A percentile compares a stretch with the other conserved stretches of the same genome.
Evolutionary conservation across 768 basidiomycete species (phyloP).

Genomic region (Dacryopinax spathularia): DNA sequence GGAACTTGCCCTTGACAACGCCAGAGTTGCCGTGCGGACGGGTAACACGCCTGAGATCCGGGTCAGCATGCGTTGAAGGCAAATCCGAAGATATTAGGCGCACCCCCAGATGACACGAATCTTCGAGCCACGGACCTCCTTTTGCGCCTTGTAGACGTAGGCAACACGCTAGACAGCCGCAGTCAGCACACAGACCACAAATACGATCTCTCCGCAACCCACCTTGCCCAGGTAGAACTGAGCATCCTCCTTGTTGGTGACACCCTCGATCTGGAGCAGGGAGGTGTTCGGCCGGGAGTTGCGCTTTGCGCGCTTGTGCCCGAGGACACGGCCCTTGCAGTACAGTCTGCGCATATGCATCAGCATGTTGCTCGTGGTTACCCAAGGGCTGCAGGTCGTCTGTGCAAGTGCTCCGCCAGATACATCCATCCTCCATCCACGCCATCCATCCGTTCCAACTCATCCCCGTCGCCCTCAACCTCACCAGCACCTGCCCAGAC

Average conservation of each 20-base stretch:
- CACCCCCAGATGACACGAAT: conserved; percentile 98
- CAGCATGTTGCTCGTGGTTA: not conserved
- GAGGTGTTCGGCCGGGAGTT: conserved; percentile 93
- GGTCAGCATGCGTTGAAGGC: not conserved
- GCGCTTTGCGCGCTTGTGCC: conserved; percentile 97
- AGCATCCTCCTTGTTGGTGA: conserved; percentile 81
- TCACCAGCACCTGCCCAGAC: not conserved
- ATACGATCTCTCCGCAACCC: conserved; percentile 15
- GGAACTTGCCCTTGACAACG: conserved; percentile 95
- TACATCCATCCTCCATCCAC: not conserved
- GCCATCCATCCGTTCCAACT: not conserved
- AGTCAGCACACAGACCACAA: not conserved
- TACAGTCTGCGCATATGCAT: conserved; percentile 50
- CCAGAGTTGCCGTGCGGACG: conserved; percentile 89
- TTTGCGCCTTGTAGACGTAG: conserved; percentile 95
- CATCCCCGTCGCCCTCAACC: not conserved
- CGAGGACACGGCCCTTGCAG: conserved; percentile 89
- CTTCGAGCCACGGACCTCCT: conserved; percentile 85
- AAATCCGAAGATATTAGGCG: conserved; percentile 19
- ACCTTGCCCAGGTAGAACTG: conserved; percentile 99
- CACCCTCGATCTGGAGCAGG: conserved; percentile 94
- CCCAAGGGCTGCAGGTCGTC: not conserved
- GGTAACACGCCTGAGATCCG: conserved; percentile 56
- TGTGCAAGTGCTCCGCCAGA: not conserved
- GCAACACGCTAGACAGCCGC: conserved; percentile 65